These are phyloP conservation scores for Dillenia suffruticosa DNA, from an alignment of 164 flowering plant species.

Conservation along the genomic window DNA sequence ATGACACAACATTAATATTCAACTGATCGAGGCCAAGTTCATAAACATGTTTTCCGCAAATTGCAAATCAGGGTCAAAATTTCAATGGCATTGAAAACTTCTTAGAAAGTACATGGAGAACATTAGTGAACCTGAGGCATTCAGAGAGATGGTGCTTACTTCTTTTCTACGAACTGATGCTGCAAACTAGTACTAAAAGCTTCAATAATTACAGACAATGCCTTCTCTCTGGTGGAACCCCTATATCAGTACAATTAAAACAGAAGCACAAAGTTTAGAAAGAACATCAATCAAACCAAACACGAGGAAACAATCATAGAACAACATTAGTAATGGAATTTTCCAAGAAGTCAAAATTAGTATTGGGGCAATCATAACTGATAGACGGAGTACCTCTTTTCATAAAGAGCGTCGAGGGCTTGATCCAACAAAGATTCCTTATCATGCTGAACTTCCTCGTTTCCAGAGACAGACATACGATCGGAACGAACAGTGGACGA, in stretches of 20 bases:
- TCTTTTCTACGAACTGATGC: slow-evolving; percentile 66
- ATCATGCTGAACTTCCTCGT: slow-evolving; percentile 47
- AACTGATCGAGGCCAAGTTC: too few relatives aligned
- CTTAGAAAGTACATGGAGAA: too few relatives aligned
- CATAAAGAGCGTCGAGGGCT: slow-evolving; percentile 67
- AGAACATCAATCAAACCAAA: background rate
- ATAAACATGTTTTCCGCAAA: too few relatives aligned
- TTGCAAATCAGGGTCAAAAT: too few relatives aligned
- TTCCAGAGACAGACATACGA: slow-evolving; percentile 24
- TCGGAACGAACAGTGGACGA: slow-evolving; percentile 54
- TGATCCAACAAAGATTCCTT: slow-evolving; percentile 51
- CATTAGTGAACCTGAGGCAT: background rate
- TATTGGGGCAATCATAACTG: background rate
- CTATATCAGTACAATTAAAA: slow-evolving; percentile 16
- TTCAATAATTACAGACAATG: slow-evolving; percentile 50
- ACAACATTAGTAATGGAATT: background rate
- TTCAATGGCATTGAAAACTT: too few relatives aligned
- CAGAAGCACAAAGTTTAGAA: too few relatives aligned
- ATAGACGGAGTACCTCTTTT: slow-evolving; percentile 64
- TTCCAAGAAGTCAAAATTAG: too few relatives aligned
- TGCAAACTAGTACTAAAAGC: slow-evolving; percentile 54
- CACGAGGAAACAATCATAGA: background rate
- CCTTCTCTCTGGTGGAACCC: slow-evolving; percentile 74
- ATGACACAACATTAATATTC: too few relatives aligned
- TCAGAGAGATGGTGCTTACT: slow-evolving; percentile 38